phyloP scores from a whole-genome alignment of 768 basidiomycete genomes.

The Boletus vinaceobasis region DNA sequence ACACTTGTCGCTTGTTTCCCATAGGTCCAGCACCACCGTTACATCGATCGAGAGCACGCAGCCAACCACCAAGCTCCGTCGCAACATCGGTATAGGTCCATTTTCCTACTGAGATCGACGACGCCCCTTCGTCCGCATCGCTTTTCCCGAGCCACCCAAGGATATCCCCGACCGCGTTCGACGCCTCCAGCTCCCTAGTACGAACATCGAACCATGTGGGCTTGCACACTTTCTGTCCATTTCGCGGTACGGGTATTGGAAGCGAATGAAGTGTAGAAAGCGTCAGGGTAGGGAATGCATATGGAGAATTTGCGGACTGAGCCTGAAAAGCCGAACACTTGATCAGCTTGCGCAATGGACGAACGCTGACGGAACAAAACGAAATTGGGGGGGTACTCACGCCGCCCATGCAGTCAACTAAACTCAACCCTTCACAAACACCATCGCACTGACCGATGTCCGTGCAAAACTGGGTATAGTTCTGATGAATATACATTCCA shows the following conservation, averaged over 20 bases:
- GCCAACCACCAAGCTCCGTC: conserved; percentile 55
- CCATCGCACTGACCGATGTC: conserved; percentile 71
- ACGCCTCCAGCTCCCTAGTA: conserved; percentile 54
- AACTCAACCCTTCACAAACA: conserved; percentile 73
- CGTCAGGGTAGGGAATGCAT: conserved; percentile 81
- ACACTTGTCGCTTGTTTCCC: not conserved
- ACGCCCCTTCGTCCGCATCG: conserved; percentile 1
- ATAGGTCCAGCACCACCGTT: not conserved
- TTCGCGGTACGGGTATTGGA: conserved; percentile 79
- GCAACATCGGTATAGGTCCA: conserved; percentile 55
- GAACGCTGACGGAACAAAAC: not conserved
- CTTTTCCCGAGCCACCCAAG: conserved; percentile 51
- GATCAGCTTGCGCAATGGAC: not conserved
- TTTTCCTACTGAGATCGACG: conserved; percentile 28
- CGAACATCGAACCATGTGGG: conserved; percentile 77
- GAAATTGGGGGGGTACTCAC: conserved; percentile 38
- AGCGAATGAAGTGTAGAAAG: conserved; percentile 85
- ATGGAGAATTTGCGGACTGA: conserved; percentile 59
- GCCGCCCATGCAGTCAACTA: conserved; percentile 63
- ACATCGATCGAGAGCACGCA: conserved; percentile 45
- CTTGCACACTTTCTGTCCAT: conserved; percentile 81
- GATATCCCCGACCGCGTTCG: conserved; percentile 55
- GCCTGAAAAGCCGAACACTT: conserved; percentile 39
- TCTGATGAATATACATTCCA: conserved; percentile 90
- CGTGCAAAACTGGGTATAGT: conserved; percentile 81